Base-by-base conservation (phyloP, 1,139 yeast genomes). In the Zygosaccharomyces pseudobailii region DNA sequence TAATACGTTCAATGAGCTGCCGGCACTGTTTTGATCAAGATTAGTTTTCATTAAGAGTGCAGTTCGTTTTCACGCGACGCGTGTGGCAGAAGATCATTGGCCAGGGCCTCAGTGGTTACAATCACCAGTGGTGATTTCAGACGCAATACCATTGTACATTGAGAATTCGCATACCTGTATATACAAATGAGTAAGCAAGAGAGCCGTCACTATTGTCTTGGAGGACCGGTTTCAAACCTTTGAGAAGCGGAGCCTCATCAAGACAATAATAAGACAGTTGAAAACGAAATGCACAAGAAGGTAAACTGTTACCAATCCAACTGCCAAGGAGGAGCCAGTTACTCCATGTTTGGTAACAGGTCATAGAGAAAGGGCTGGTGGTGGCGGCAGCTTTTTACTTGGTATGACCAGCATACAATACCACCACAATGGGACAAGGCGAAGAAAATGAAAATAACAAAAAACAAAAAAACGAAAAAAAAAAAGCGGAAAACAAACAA, bases 391-490 rank as follows among this genome's bases (percentile, higher is more conserved):
- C 17, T 27, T 30, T 19, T 27, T 27, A 19, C 8, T 22, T 20
- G 28, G 40, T 37, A 43, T 36, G 47, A 25, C 49, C 51, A 37
- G 51, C 51, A 44, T 36, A 40, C 40, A 32, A 42, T 6, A 5
- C 33, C 3, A 30, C 6, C 27, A 6, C 27, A 24, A 19, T 23
- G 25, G 46, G 44, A 50, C 35, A 40, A 49, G 22, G 38, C 32
- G 41, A 45, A 39, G 46, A 40, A 42, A 48, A 38, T 35, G 38
- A 46, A 30, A 50, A 38, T 43, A 45, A 32, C 42, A 47, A 49
- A 35, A 34, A 23, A 43, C 40, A 28, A 37, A 37, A 45, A 25
- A 50, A 36, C n/a, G n/a, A 42, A 45, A 36, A 43, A 47, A 46
- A 35, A 36, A 41, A 30, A 39, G 42, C 28, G 38, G 39, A 24